Evolutionary conservation across 352 stramenopile species (phyloP).

Genomic region (Pythium folliculosum): DNA sequence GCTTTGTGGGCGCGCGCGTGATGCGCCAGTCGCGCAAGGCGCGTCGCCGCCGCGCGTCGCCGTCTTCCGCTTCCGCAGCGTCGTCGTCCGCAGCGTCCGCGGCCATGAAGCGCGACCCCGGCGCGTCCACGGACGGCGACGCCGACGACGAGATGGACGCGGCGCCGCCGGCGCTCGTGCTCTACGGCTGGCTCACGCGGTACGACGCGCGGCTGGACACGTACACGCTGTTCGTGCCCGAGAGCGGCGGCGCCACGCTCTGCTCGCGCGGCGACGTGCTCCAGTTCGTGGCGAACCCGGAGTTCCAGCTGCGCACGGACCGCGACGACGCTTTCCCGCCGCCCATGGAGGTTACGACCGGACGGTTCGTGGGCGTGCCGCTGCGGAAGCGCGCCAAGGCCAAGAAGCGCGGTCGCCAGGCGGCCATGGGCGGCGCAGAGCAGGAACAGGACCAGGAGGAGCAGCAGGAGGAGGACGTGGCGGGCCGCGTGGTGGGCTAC

Average conservation of each 20-base stretch:
- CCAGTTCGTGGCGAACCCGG: slow-evolving; percentile 57
- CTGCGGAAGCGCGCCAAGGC: slow-evolving; percentile 22
- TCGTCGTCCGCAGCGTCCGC: background rate
- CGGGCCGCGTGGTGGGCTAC: slow-evolving; percentile 52
- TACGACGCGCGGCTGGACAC: slow-evolving; percentile 62
- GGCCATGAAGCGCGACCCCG: slow-evolving; percentile 21
- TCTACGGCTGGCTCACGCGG: slow-evolving; percentile 71
- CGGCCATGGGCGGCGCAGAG: background rate
- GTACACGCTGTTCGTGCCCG: slow-evolving; percentile 71
- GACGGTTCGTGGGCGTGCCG: slow-evolving; percentile 53
- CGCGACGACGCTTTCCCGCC: slow-evolving; percentile 48
- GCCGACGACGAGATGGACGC: slow-evolving; percentile 3
- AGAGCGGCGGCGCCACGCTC: slow-evolving; percentile 25
- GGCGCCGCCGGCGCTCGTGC: slow-evolving; percentile 16
- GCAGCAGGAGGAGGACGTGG: slow-evolving; percentile 1
- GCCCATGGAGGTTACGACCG: slow-evolving; percentile 50
- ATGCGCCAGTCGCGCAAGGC: slow-evolving; percentile 32
- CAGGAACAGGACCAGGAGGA: background rate
- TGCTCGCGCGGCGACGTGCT: slow-evolving; percentile 59
- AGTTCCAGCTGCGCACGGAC: slow-evolving; percentile 51
- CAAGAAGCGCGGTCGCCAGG: slow-evolving; percentile 21
- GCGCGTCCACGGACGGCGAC: slow-evolving; percentile 4
- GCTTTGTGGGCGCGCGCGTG: slow-evolving; percentile 64
- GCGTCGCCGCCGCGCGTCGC: background rate
- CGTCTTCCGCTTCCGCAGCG: background rate